A percentile compares a stretch with the other conserved stretches of the same genome.
Conservation (phyloP, 257 asterid species). For the Plantago major region DNA sequence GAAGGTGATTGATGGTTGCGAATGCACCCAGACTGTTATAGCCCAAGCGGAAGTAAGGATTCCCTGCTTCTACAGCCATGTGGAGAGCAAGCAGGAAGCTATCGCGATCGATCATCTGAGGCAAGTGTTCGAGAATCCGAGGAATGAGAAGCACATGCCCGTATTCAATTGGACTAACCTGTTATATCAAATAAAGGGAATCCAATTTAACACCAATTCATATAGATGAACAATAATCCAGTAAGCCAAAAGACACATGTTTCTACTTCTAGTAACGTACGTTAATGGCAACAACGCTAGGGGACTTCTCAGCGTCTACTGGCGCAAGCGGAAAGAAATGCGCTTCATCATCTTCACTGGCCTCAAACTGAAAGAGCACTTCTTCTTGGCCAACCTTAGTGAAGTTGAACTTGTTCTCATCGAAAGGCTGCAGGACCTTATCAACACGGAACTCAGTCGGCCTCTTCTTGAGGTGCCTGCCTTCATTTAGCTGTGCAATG, state of each 20-base stretch:
- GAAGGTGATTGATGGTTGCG: slow-evolving; percentile 97
- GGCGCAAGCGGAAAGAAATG: slow-evolving; percentile 66
- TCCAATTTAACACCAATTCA: not conserved
- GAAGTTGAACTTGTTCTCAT: slow-evolving; percentile 86
- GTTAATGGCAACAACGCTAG: slow-evolving; percentile 81
- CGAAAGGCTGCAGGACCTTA: slow-evolving; percentile 88
- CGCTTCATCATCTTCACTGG: slow-evolving; percentile 49
- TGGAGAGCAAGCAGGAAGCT: slow-evolving; percentile 82
- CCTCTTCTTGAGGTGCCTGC: slow-evolving; percentile 97
- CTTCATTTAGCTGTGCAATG: slow-evolving; percentile 90
- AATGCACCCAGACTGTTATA: slow-evolving; percentile 98
- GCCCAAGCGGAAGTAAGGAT: slow-evolving; percentile 88
- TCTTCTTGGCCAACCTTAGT: slow-evolving; percentile 96
- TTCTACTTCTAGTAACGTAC: slow-evolving; percentile 31
- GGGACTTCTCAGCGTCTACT: slow-evolving; percentile 54
- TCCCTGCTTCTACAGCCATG: slow-evolving; percentile 85
- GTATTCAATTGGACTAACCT: slow-evolving; percentile 97
- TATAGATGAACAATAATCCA: not conserved
- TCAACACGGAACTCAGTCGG: slow-evolving; percentile 96
- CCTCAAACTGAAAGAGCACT: slow-evolving; percentile 79
- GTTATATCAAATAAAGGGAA: slow-evolving; percentile 25
- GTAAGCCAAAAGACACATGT: not conserved
- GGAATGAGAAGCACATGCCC: slow-evolving; percentile 95
- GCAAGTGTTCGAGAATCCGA: slow-evolving; percentile 69
- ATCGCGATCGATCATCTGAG: slow-evolving; percentile 73